Evolutionary conservation across 2,329 filamentous ascomycete genomes (phyloP).

Genomic region (Rhynchosporium secalis): DNA sequence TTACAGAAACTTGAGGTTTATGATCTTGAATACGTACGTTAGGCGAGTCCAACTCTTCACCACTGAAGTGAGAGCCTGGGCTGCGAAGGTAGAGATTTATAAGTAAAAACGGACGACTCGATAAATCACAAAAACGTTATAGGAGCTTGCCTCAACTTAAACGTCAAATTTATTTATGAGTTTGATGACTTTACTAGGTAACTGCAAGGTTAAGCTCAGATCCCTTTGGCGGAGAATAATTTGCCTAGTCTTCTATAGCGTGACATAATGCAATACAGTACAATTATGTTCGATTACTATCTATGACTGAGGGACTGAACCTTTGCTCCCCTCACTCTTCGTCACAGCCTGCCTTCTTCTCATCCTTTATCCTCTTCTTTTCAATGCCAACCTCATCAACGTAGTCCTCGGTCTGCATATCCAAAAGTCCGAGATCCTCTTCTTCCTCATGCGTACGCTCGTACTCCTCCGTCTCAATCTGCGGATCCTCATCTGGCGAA

Average conservation of each 20-base stretch:
- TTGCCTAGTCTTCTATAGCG: background rate
- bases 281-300: slow-evolving; percentile 1
- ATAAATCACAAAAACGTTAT: too few species aligned
- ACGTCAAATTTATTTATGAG: too few species aligned
- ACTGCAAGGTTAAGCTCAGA: background rate
- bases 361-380: slow-evolving; percentile 28
- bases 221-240: background rate
- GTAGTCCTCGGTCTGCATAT: slow-evolving; percentile 93
- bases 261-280: background rate
- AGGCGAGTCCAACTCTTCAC: too few species aligned
- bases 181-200: background rate
- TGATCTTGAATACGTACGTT: too few species aligned
- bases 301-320: background rate
- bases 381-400: slow-evolving; percentile 36
- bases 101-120: too few species aligned
- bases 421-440: slow-evolving; percentile 84
- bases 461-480: slow-evolving; percentile 81
- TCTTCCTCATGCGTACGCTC: slow-evolving; percentile 87
- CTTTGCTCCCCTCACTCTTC: slow-evolving; percentile 14
- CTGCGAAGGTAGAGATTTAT: too few species aligned
- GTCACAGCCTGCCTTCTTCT: slow-evolving; percentile 17
- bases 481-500: slow-evolving; percentile 71
- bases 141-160: too few species aligned
- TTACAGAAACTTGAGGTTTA: too few species aligned
- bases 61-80: too few species aligned